Base-by-base conservation (phyloP, 129 eudicot species). In the Cynara cardunculus region DNA sequence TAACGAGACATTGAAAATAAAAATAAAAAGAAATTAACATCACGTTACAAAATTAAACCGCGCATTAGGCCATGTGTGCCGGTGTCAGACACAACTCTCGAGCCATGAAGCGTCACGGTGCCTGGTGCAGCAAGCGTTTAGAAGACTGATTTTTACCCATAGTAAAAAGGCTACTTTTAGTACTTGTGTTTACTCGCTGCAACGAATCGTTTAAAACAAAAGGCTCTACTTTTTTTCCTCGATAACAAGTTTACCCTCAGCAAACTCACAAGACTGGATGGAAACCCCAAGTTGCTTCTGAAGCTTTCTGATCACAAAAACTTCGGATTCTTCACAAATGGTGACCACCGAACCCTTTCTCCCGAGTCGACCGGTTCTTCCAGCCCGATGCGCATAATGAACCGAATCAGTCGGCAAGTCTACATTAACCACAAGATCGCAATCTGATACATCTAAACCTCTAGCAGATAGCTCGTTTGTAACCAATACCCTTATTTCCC, bases 301-400 rank as follows among this genome's bases (percentile, higher is more conserved):
- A 75, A 94, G 85, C 87, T 93, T 93, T 83, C 84, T 91, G 67
- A 91, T 82, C 16, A 93, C 89, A 82, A 93, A 93, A 31, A 89
- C 89, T 80, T 93, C 97, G 0, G 88, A 81, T 77, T 91, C 94
- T 90, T 93, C 98, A 67, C 98, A 93, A 70, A 93, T 86, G 49
- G 85, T 90, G 25, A 94, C 91, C 75, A 94, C 98, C 28, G 85
- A 87, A 37, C 97, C 98, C 84, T 84, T 92, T 77, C 98, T 81
- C 2, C 98, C 98, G 71, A 94, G 94, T 14, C 97, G 87, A 16
- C 98, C 98, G 4, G 98, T 89, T 76, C 98, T 77, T 31, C 98
- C 98, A 28, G 98, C 98, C 59, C 96, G 96, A 78, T 94, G 97
- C 7, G 97, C 97, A 69, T 92, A 94, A 83, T 94, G 98, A 85